Percentiles rank a stretch among this genome's conserved stretches.
phyloP scores from a whole-genome alignment of 2,329 filamentous ascomycete genomes.

The Akanthomyces lecanii region DNA sequence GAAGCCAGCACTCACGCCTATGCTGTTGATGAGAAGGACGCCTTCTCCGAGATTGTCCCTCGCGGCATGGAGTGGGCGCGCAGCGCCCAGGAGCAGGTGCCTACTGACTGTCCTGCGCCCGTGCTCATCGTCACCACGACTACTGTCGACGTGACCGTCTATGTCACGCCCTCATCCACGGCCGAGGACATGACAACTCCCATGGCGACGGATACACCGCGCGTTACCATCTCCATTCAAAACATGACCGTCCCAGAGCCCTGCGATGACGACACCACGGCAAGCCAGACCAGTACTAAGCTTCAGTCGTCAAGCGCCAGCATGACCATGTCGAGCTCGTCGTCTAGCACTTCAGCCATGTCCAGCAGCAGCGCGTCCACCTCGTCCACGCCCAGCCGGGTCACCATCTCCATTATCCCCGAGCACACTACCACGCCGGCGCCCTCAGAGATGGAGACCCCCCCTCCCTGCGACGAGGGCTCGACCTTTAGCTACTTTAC shows the following conservation, averaged over 20 bases:
- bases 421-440: constrained; percentile 11
- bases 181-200: background rate
- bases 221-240: too few species aligned
- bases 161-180: constrained; percentile 1
- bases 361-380: too few species aligned
- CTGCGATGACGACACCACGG: too few species aligned
- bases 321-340: too few species aligned
- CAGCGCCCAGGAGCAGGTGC: background rate
- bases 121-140: constrained; percentile 8
- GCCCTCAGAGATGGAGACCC: background rate
- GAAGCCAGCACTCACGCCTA: background rate
- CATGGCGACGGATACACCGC: too few species aligned
- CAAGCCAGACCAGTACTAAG: too few species aligned
- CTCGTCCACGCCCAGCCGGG: too few species aligned
- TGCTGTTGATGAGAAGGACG: background rate
- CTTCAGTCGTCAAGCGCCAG: too few species aligned
- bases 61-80: background rate
- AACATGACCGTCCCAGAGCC: too few species aligned
- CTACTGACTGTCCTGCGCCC: background rate
- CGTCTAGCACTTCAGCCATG: constrained; percentile 19
- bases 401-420: constrained; percentile 1
- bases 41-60: background rate
- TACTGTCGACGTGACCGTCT: constrained; percentile 15
- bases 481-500: constrained; percentile 1
- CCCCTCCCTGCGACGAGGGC: background rate